Evolutionary conservation across 2,329 filamentous ascomycete species (phyloP), one percentile per base, ranked within the genome.

Genomic region (Sporothrix pallida): DNA sequence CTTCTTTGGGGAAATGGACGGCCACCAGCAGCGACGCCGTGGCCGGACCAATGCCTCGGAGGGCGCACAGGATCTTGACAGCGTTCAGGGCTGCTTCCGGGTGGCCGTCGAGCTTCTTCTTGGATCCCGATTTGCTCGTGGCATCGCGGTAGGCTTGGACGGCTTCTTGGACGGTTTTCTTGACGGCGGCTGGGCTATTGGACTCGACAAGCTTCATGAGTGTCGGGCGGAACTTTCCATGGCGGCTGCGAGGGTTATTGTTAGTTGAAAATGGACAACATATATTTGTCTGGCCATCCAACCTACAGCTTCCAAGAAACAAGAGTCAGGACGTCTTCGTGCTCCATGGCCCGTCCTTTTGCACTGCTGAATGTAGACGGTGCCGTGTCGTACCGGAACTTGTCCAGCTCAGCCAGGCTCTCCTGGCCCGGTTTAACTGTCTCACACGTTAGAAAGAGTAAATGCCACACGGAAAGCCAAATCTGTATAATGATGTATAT

Each of bases 1-100:
- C 85, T 13, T 82, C 81, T 0, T 84, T 80, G 0, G 90, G 86
- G 74, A 90, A 86, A 76, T 90, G 87, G 4, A 92, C 88, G 4
- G 90, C 87, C 2, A 96, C 85, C 0, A 95, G 82, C 46, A 96
- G 86, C 1, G 92, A 93, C 0, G 92, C 93, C 0, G 93, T 95
- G 8, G 93, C 93, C 1, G 93, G 92, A 0, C 93, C 93, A 75
- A 97, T 89, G 48, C 93, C 93, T 76, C 86, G 90, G n/a, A 96
- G 83, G 72, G 85, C 85, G 0, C 85, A 85, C 12, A 95, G 83
- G 1, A 82, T 81, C 2, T 85, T 84, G 7, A 93, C 79, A 3
- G 89, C 85, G 8, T 82, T 80, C 1, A 81, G 72, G 0, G 80
- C 76, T 54, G 83, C 79, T 9, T 42, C 42, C 1, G 52, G 13